Conservation (phyloP, 1,284 basidiomycete genomes). For the Microbotryum scabiosae region DNA sequence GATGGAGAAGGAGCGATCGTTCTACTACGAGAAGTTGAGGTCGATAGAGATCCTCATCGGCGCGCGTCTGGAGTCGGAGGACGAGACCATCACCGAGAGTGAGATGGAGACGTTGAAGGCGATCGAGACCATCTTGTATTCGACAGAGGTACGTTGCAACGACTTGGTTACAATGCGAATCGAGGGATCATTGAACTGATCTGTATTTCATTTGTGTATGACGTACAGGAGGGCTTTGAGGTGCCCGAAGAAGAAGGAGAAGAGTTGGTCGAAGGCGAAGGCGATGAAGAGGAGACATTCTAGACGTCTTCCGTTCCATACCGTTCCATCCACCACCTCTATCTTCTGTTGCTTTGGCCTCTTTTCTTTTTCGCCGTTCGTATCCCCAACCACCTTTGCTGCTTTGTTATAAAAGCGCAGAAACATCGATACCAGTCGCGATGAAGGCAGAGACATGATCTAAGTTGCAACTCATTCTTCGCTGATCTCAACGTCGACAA, state of each 20-base stretch:
- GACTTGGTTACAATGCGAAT: background rate
- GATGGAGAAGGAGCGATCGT: conserved; percentile 51
- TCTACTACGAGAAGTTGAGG: conserved; percentile 95
- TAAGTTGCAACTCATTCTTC: too few species aligned
- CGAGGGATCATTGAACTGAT: conserved; percentile 2
- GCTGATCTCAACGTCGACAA: too few species aligned
- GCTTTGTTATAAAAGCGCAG: too few species aligned
- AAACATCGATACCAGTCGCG: too few species aligned
- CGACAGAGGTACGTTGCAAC: conserved; percentile 64
- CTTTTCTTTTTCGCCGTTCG: too few species aligned
- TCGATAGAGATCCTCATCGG: conserved; percentile 87
- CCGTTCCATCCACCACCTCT: background rate
- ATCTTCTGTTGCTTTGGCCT: background rate
- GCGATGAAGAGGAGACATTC: conserved; percentile 34
- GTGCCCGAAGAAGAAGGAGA: conserved; percentile 50
- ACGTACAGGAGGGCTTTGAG: conserved; percentile 56
- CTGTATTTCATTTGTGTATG: background rate
- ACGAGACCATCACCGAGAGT: conserved; percentile 40
- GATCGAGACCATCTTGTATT: conserved; percentile 90
- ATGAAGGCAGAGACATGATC: too few species aligned
- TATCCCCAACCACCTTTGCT: too few species aligned
- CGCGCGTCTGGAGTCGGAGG: conserved; percentile 38
- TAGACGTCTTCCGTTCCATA: conserved; percentile 8
- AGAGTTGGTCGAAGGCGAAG: conserved; percentile 22
- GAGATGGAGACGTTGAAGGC: conserved; percentile 65